Evolutionary conservation across 192 early-diverging fungal species (phyloP), one percentile per base, ranked within the genome.

Genomic region (Podila minutissima): DNA sequence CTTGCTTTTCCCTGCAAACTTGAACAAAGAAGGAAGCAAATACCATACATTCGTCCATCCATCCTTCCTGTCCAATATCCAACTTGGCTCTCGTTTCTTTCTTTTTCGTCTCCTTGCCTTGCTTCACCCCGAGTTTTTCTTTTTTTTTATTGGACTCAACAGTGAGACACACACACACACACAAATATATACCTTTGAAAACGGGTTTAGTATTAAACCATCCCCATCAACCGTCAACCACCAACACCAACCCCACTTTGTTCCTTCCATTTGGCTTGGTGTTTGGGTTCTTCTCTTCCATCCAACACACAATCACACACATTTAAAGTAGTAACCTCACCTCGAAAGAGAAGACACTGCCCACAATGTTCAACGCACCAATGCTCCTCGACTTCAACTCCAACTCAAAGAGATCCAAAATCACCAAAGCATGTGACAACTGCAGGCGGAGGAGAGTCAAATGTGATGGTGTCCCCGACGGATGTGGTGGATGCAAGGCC

Each of bases 391-490:
- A 79, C 70, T 72, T 79, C 61, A 79, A 72, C 70, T 63, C 49
- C 28, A 67, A 59, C 59, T 63, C 64, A 46, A 85, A 85, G 69
- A 71, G 84, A 61, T 79, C 76, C 50, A 79, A 79, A 72, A 79
- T 79, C 66, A 79, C 76, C 72, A 79, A 79, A 24, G 83, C 83
- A 37, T 84, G 92, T 74, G 92, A 93, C 75, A 76, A 83, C 37
- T 93, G 92, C 66, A 81, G 91, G 57, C 85, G 87, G 55, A 89
- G 91, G 55, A 87, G 92, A 73, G 90, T 91, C 71, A 93, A 92
- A 65, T 93, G 92, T 72, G 89, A 93, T 64, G 91, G 89, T 15
- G 83, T 74, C 13, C 84, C 79, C 13, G 88, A 91, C 32, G 73
- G 86, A 5, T 93, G 92, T 68, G 87, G 84, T 5, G 88, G 91